phyloP scores from a whole-genome alignment of 225 moss, liverwort and hornwort genomes.

The Sphagnum contortum region DNA sequence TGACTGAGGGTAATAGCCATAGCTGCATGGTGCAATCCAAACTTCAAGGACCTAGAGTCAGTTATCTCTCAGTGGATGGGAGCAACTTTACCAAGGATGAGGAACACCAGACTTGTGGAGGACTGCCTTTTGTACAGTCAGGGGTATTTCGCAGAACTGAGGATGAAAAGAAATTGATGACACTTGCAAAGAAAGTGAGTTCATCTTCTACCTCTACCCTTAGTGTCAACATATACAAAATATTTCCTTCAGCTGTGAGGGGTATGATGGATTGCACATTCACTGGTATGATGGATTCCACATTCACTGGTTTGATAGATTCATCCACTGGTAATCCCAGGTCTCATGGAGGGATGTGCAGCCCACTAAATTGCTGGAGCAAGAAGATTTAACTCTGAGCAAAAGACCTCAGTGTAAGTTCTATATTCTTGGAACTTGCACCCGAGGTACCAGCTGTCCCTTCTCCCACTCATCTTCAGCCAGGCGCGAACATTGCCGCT shows the following conservation, averaged over 20 bases:
- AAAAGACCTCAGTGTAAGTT: slow-evolving; percentile 37
- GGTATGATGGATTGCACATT: too few relatives aligned
- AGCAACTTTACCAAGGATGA: slow-evolving; percentile 10
- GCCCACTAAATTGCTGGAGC: slow-evolving; percentile 8
- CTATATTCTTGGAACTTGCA: slow-evolving; percentile 43
- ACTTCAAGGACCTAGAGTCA: slow-evolving; percentile 11
- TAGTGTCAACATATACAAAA: too few relatives aligned
- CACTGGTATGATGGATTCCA: too few relatives aligned
- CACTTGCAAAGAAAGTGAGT: slow-evolving; percentile 37
- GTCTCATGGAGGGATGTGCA: slow-evolving; percentile 16
- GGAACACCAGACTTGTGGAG: slow-evolving; percentile 14
- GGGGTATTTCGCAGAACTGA: slow-evolving; percentile 29
- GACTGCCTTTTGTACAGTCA: slow-evolving; percentile 27
- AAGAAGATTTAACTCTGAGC: slow-evolving; percentile 13
- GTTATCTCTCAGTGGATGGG: slow-evolving; percentile 12
- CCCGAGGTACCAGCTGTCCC: slow-evolving; percentile 36
- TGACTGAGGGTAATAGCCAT: slow-evolving; percentile 16
- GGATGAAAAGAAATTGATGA: slow-evolving; percentile 25
- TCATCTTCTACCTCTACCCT: too few relatives aligned
- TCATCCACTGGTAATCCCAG: slow-evolving; percentile 5
- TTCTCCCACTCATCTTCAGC: slow-evolving; percentile 45
- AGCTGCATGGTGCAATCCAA: slow-evolving; percentile 9
- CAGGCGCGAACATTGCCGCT: slow-evolving; percentile 35
- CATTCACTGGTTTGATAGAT: too few relatives aligned
- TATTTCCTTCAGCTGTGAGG: too few relatives aligned